These are phyloP conservation scores for Nicotiana tabacum DNA, from an alignment of 257 asterid species.

Conservation along the genomic window DNA sequence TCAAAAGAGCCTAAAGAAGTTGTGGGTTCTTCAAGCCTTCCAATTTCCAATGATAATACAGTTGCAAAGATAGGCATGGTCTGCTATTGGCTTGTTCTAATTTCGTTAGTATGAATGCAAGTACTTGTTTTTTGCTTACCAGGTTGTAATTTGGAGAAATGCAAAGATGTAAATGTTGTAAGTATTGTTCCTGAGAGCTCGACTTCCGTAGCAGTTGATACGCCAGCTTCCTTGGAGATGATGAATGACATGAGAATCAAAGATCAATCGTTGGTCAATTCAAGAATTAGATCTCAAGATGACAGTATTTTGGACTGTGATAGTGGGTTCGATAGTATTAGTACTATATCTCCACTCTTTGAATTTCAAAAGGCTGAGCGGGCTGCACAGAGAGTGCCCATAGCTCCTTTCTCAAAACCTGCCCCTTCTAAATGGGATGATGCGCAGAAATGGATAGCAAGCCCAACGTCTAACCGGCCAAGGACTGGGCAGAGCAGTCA, in stretches of 20 bases:
- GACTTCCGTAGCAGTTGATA: constrained; percentile 13
- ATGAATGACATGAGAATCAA: constrained; percentile 23
- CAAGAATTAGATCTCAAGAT: constrained; percentile 27
- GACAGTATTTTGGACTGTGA: constrained; percentile 22
- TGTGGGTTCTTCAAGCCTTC: neutral
- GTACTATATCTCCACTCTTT: constrained; percentile 26
- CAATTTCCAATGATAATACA: neutral
- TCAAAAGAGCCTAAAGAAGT: neutral
- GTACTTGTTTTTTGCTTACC: neutral
- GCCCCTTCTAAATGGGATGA: constrained; percentile 46
- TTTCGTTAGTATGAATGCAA: neutral
- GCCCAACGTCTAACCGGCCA: constrained; percentile 28
- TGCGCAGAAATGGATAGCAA: constrained; percentile 44
- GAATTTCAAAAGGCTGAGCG: constrained; percentile 37
- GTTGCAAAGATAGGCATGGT: neutral
- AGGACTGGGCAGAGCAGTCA: constrained; percentile 24
- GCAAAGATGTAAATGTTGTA: constrained; percentile 37
- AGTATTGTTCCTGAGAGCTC: constrained; percentile 25
- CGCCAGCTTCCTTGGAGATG: constrained; percentile 15
- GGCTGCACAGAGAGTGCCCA: constrained; percentile 27
- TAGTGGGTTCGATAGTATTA: constrained; percentile 18
- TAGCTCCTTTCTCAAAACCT: constrained; percentile 32
- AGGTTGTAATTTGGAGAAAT: constrained; percentile 21
- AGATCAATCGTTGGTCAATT: constrained; percentile 19
- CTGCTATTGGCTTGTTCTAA: neutral